Evolutionary conservation across 257 asterid genomes (phyloP).

Genomic region (Plantago major): DNA sequence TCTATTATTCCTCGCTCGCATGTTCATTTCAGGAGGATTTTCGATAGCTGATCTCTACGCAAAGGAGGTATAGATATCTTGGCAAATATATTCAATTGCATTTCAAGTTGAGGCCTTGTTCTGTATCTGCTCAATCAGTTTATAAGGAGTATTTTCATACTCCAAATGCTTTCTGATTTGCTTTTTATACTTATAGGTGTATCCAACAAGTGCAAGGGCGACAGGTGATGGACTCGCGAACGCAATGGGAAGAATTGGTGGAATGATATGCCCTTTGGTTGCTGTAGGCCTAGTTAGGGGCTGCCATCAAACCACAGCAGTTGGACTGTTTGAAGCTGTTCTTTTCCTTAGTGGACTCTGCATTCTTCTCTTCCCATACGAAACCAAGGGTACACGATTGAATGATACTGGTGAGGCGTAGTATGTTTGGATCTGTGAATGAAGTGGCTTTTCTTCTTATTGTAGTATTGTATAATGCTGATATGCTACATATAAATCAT

Average conservation of each 20-base stretch:
- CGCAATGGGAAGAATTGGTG: conserved; percentile 27
- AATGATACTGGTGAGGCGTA: conserved; percentile 6
- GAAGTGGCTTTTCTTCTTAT: too few relatives aligned
- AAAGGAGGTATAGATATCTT: conserved; percentile 15
- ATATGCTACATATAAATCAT: too few relatives aligned
- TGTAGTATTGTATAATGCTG: too few relatives aligned
- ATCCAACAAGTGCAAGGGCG: conserved; percentile 13
- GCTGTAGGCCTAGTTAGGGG: conserved; percentile 27
- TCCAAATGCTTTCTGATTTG: too few relatives aligned
- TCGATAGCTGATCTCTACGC: conserved; percentile 8
- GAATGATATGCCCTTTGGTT: conserved; percentile 33
- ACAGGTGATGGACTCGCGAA: conserved; percentile 28
- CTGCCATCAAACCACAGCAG: conserved; percentile 28
- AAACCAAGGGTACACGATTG: conserved; percentile 25
- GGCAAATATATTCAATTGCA: too few relatives aligned
- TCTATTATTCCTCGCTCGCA: conserved; percentile 21
- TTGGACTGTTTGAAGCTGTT: conserved; percentile 21
- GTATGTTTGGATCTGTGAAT: too few relatives aligned
- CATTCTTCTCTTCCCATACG: conserved; percentile 25
- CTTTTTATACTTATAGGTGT: too few relatives aligned
- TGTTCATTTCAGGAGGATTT: conserved; percentile 21
- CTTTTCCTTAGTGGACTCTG: conserved; percentile 21
- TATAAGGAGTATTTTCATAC: too few relatives aligned
- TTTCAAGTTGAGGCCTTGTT: too few relatives aligned
- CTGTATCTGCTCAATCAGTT: too few relatives aligned